Conservation (phyloP, 2,329 filamentous ascomycete species). For the Alternaria triticimaculans region DNA sequence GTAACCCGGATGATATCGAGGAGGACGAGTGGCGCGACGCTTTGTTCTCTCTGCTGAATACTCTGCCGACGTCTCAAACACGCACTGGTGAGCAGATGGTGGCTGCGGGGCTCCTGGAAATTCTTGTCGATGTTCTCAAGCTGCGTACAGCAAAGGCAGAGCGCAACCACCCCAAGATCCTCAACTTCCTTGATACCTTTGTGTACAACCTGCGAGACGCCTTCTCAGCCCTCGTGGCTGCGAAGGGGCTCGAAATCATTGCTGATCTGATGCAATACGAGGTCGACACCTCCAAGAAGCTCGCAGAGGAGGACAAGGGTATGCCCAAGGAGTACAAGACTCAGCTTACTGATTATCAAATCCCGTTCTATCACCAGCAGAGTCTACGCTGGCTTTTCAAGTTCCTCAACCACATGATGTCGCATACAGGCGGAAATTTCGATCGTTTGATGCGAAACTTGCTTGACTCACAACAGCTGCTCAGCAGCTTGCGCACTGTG, state of each 20-base stretch:
- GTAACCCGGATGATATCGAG: constrained; percentile 63
- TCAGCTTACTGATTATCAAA: constrained; percentile 86
- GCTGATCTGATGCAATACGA: constrained; percentile 85
- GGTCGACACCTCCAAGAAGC: constrained; percentile 71
- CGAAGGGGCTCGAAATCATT: constrained; percentile 86
- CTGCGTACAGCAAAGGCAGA: constrained; percentile 82
- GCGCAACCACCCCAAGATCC: constrained; percentile 80
- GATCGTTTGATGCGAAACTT: constrained; percentile 90
- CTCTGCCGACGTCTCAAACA: constrained; percentile 73
- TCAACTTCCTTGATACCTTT: constrained; percentile 87
- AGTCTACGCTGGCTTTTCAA: constrained; percentile 93
- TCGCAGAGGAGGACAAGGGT: constrained; percentile 72
- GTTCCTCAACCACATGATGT: constrained; percentile 95
- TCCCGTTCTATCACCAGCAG: constrained; percentile 92
- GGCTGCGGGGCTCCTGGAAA: constrained; percentile 84
- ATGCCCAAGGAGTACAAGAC: constrained; percentile 77
- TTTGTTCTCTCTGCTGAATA: constrained; percentile 84
- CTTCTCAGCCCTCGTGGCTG: constrained; percentile 80
- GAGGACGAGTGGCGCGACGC: constrained; percentile 92
- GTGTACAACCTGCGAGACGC: constrained; percentile 86
- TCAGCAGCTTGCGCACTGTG: constrained; percentile 79
- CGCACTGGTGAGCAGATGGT: constrained; percentile 84
- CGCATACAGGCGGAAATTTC: constrained; percentile 80
- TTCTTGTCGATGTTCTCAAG: constrained; percentile 86
- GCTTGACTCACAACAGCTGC: constrained; percentile 87